These are phyloP conservation scores for Diaporthe ampelina DNA, from an alignment of 2,329 filamentous ascomycete species.

Conservation along the genomic window DNA sequence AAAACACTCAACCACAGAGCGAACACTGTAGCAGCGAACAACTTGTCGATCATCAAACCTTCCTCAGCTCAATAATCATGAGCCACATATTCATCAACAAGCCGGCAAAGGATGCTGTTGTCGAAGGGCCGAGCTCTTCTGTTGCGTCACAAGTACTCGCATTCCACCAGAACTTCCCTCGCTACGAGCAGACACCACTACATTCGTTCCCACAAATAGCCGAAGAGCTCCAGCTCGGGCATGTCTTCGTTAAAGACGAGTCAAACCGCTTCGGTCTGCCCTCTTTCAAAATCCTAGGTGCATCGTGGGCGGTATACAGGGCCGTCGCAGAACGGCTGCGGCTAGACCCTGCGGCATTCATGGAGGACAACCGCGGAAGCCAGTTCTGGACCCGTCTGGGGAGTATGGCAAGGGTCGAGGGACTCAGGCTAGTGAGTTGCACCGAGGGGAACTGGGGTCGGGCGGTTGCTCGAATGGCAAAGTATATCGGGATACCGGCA, in stretches of 20 bases:
- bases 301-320: conserved; percentile 78
- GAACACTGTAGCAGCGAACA: neutral
- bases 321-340: conserved; percentile 63
- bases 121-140: neutral
- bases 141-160: conserved; percentile 38
- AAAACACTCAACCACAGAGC: neutral
- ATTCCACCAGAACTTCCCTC: conserved; percentile 72
- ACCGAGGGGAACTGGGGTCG: conserved; percentile 85
- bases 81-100: conserved; percentile 16
- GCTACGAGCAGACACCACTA: conserved; percentile 69
- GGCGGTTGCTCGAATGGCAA: conserved; percentile 78
- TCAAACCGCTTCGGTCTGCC: conserved; percentile 76
- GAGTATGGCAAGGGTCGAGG: conserved; percentile 15
- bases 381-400: conserved; percentile 24
- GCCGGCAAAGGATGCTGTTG: neutral
- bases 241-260: conserved; percentile 80
- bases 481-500: conserved; percentile 66
- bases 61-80: neutral
- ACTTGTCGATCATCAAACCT: neutral
- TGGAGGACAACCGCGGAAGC: neutral
- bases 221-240: conserved; percentile 66
- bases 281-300: conserved; percentile 85
- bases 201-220: conserved; percentile 66
- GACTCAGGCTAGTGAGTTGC: conserved; percentile 69
- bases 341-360: conserved; percentile 46